A percentile compares a stretch with the other conserved stretches of the same genome.
These are phyloP conservation scores for Globisporangium paddicum DNA, from an alignment of 352 stramenopile species.

Conservation along the genomic window DNA sequence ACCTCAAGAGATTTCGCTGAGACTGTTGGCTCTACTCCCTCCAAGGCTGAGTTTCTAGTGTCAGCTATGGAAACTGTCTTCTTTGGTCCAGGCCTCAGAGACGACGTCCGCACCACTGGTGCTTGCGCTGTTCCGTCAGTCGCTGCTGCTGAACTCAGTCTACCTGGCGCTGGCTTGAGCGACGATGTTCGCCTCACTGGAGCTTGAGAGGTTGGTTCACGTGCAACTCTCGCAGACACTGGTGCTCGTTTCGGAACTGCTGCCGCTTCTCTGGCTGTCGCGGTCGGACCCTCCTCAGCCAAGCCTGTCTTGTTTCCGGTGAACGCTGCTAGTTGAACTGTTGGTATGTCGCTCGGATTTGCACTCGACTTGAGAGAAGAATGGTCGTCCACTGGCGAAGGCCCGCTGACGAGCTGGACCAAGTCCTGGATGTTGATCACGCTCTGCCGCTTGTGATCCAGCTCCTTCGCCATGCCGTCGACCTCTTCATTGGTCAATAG, in stretches of 20 bases:
- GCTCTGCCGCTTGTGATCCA: constrained; percentile 29
- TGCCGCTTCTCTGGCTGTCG: neutral
- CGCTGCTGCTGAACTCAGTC: neutral
- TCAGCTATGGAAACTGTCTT: neutral
- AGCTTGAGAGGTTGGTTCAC: neutral
- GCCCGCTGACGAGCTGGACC: constrained; percentile 19
- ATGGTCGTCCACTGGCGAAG: neutral
- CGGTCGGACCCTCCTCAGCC: neutral
- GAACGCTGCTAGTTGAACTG: neutral
- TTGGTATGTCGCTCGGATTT: neutral
- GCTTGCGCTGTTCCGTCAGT: neutral
- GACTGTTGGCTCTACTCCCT: neutral
- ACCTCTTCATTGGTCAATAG: constrained; percentile 28
- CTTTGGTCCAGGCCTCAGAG: constrained; percentile 1
- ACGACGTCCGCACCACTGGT: constrained; percentile 1
- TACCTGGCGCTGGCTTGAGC: constrained; percentile 1
- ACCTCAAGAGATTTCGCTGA: neutral
- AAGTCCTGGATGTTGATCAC: constrained; percentile 40
- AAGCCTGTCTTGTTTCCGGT: neutral
- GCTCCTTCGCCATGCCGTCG: constrained; percentile 23
- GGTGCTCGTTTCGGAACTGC: neutral
- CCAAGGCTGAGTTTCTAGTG: neutral
- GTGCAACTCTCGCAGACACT: neutral
- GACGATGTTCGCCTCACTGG: constrained; percentile 16
- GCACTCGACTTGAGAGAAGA: neutral